Evolutionary conservation across 176 grass and related monocot genomes (phyloP), one percentile per base, ranked within the genome.

Genomic region (Tuctoria greenei): DNA sequence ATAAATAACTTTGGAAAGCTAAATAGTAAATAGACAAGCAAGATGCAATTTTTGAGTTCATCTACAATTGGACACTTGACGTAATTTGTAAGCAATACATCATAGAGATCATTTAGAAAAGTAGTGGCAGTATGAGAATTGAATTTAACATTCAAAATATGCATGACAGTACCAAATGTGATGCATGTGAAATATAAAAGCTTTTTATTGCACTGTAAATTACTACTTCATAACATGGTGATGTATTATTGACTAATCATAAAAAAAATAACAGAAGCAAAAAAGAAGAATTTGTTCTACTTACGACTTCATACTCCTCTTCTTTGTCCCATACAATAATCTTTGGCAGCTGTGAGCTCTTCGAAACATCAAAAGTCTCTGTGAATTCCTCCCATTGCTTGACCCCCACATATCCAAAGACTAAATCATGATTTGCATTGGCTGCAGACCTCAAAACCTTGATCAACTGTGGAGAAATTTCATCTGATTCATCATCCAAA

Each of bases 371-470:
- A 66, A 95, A 99, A 79, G 84, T 75, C 64, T 86, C 74, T 0
- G 82, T 88, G 77, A 99, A 92, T 46, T 99, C 95, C 41, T 76
- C 89, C 88, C 88, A 99, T 35, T 99, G 95, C 44, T 94, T 77
- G 69, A 86, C 74, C 24, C 95, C 95, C 55, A 95, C 84, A 65
- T 92, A 95, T 69, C 91, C 88, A 67, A 99, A 99, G 40, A 99
- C 82, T 36, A 99, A 83, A 78, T 95, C 91, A 79, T 86, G 89
- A 64, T 99, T 99, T 80, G 89, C 85, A 80, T 54, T 86, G 67
- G 89, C 89, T 45, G 89, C 95, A 66, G 95, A 86, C 70, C 87
- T 94, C 59, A 99, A 62, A 72, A 87, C 77, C 82, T 99, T 88
- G 69, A 92, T 59, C 38, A 99, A 73, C 26, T 80, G 82, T 34